phyloP scores from a whole-genome alignment of 2,329 filamentous ascomycete species.

The Fusarium gaditjirri region DNA sequence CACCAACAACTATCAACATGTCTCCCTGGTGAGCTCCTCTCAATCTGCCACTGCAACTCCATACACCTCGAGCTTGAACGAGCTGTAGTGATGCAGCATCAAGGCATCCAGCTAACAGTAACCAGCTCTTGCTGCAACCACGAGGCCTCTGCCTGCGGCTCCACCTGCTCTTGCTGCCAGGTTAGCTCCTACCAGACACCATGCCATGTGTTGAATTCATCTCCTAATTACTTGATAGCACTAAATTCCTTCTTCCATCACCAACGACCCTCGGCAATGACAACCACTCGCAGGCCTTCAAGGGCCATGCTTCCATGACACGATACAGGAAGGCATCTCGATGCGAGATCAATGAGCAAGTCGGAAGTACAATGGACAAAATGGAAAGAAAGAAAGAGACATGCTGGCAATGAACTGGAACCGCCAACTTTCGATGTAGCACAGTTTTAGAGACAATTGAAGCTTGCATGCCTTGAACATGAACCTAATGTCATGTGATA shows the following conservation, averaged over 20 bases:
- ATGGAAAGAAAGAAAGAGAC: constrained; percentile 36
- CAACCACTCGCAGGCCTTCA: constrained; percentile 6
- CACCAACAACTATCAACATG: constrained; percentile 43
- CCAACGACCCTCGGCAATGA: constrained; percentile 23
- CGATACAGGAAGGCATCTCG: constrained; percentile 7
- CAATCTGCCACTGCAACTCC: neutral
- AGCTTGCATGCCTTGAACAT: constrained; percentile 40
- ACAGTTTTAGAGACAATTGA: constrained; percentile 39
- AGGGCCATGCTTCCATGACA: constrained; percentile 24
- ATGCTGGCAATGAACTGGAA: constrained; percentile 35
- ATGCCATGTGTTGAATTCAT: neutral
- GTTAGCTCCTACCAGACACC: constrained; percentile 5
- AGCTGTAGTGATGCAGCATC: neutral
- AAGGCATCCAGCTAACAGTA: neutral
- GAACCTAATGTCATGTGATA: constrained; percentile 6
- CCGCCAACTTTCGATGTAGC: constrained; percentile 36
- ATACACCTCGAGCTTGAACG: neutral
- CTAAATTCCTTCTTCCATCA: constrained; percentile 39
- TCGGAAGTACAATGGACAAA: constrained; percentile 14
- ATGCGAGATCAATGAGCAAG: constrained; percentile 15
- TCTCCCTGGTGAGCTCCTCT: constrained; percentile 44
- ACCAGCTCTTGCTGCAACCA: constrained; percentile 41
- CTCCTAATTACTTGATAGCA: constrained; percentile 36
- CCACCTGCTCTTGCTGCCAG: constrained; percentile 43
- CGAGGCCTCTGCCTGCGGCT: constrained; percentile 31